Evolutionary conservation across 345 rosid species (phyloP).

Genomic region (Rhizophora apiculata): DNA sequence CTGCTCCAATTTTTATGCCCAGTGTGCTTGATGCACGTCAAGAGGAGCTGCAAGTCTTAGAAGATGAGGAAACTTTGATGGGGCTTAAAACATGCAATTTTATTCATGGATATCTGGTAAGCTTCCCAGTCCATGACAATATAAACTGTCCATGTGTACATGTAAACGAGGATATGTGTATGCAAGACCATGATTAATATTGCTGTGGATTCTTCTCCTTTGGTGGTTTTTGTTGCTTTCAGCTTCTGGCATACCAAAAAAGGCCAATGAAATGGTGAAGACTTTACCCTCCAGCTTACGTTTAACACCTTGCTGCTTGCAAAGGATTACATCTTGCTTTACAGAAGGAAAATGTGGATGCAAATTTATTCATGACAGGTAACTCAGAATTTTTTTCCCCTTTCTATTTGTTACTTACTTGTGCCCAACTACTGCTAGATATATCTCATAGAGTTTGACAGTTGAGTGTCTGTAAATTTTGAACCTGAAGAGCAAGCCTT

Average conservation of each 20-base stretch:
- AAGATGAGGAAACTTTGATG: slow-evolving; percentile 40
- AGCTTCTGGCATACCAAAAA: slow-evolving; percentile 45
- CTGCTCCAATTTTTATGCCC: slow-evolving; percentile 4
- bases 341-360: slow-evolving; percentile 8
- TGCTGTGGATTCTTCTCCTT: not conserved
- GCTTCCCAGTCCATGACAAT: slow-evolving; percentile 1
- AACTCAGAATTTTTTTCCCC: not conserved
- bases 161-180: not conserved
- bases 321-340: not conserved
- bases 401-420: not conserved
- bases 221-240: slow-evolving; percentile 6
- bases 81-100: slow-evolving; percentile 25
- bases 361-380: slow-evolving; percentile 1
- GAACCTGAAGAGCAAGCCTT: not conserved
- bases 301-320: slow-evolving; percentile 3
- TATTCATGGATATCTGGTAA: slow-evolving; percentile 41
- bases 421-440: not conserved
- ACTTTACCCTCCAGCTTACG: not conserved
- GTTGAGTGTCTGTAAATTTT: not conserved
- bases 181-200: not conserved
- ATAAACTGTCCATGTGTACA: not conserved
- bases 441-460: not conserved
- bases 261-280: slow-evolving; percentile 12
- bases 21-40: slow-evolving; percentile 22
- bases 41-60: slow-evolving; percentile 37